These are phyloP conservation scores for Malus hybrid DNA, from an alignment of 331 rosid species.

Conservation along the genomic window DNA sequence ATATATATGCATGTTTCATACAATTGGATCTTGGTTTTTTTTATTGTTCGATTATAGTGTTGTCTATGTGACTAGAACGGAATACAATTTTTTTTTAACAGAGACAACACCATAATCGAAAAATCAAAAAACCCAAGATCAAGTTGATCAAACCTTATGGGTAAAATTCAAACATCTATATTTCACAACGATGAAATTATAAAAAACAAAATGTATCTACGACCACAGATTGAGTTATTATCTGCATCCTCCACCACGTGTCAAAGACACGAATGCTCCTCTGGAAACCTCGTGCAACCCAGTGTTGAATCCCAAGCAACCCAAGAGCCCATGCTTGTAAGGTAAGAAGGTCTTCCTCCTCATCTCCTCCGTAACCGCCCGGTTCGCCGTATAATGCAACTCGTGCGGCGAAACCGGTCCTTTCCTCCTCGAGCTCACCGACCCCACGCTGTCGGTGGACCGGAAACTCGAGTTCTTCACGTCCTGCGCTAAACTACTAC, in stretches of 20 bases:
- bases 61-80: too few relatives aligned
- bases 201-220: neutral
- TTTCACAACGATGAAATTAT: neutral
- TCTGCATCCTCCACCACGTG: slow-evolving; percentile 43
- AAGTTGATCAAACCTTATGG: neutral
- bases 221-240: neutral
- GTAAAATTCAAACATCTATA: neutral
- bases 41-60: too few relatives aligned
- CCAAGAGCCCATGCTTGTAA: slow-evolving; percentile 73
- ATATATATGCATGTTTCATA: neutral
- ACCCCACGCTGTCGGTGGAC: slow-evolving; percentile 63
- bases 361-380: slow-evolving; percentile 87
- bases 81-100: neutral
- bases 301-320: slow-evolving; percentile 71
- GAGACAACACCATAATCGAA: slow-evolving; percentile 7
- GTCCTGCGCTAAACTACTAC: slow-evolving; percentile 19
- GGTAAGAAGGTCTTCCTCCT: slow-evolving; percentile 81
- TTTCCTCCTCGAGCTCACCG: slow-evolving; percentile 53
- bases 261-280: slow-evolving; percentile 42
- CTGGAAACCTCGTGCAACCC: slow-evolving; percentile 51
- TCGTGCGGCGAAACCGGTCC: slow-evolving; percentile 84
- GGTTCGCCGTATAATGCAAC: slow-evolving; percentile 71
- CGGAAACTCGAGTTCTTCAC: slow-evolving; percentile 68
- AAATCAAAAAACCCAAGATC: slow-evolving; percentile 7
- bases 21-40: neutral